phyloP scores from a whole-genome alignment of 495 filamentous ascomycete genomes.

The Xylaria flabelliformis region DNA sequence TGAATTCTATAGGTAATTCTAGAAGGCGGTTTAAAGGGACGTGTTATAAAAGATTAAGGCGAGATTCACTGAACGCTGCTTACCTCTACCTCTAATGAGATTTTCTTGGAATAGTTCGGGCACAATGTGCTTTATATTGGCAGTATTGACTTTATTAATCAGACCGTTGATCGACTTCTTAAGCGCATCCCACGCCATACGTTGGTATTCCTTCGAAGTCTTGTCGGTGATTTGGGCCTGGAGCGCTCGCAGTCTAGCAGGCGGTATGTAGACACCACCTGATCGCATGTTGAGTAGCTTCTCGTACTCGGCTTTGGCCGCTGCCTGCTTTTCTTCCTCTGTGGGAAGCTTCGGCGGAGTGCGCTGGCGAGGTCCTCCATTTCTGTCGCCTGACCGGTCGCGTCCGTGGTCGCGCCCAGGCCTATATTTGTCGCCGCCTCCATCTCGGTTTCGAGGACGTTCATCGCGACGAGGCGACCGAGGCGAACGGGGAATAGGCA shows the following conservation, averaged over 20 bases:
- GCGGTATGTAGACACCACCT: slow-evolving; percentile 95
- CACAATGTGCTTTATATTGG: slow-evolving; percentile 97
- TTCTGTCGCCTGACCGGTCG: slow-evolving; percentile 33
- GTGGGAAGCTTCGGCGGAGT: slow-evolving; percentile 64
- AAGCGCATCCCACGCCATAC: slow-evolving; percentile 98
- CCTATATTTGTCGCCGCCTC: slow-evolving; percentile 48
- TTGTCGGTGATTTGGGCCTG: slow-evolving; percentile 98
- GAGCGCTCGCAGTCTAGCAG: slow-evolving; percentile 85
- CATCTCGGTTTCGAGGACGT: slow-evolving; percentile 48
- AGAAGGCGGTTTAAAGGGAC: neutral
- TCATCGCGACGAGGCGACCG: slow-evolving; percentile 35
- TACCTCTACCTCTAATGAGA: slow-evolving; percentile 75
- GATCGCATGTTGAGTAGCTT: slow-evolving; percentile 89
- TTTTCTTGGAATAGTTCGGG: slow-evolving; percentile 96
- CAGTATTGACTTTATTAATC: slow-evolving; percentile 97
- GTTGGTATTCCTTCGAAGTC: slow-evolving; percentile 94
- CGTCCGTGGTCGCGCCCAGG: slow-evolving; percentile 35
- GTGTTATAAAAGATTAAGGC: neutral
- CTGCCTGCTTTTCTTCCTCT: slow-evolving; percentile 79
- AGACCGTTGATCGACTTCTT: slow-evolving; percentile 99
- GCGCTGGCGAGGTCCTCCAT: slow-evolving; percentile 48
- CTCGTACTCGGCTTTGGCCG: slow-evolving; percentile 89
- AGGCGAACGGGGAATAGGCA: slow-evolving; percentile 34
- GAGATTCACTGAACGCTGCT: neutral
- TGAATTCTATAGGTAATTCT: too few species aligned